phyloP scores from a whole-genome alignment of 2,329 filamentous ascomycete species.

The Diplodia seriata region DNA sequence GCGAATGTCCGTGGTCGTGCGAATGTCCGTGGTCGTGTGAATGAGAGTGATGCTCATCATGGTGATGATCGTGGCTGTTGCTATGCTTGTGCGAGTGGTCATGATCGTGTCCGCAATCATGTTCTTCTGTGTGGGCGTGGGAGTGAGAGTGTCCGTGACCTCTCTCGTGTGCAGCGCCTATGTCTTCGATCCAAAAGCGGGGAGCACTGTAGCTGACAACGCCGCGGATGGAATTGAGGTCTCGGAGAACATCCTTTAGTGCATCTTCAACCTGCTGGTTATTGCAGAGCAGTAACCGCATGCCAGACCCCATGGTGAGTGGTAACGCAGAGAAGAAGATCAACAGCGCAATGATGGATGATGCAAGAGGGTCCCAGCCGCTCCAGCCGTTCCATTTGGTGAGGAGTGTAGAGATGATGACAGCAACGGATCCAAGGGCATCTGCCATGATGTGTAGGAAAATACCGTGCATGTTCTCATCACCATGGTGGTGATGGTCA shows the following conservation, averaged over 20 bases:
- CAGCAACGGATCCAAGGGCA: conserved; percentile 90
- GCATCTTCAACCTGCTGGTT: conserved; percentile 87
- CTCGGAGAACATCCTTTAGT: conserved; percentile 83
- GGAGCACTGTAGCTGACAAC: conserved; percentile 86
- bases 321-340: conserved; percentile 94
- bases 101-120: conserved; percentile 40
- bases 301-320: conserved; percentile 83
- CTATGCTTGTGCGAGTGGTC: conserved; percentile 47
- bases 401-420: conserved; percentile 88
- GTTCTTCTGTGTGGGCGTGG: conserved; percentile 39
- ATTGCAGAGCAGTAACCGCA: conserved; percentile 81
- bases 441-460: conserved; percentile 95
- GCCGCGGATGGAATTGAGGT: conserved; percentile 80
- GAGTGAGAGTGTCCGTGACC: conserved; percentile 42
- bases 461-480: conserved; percentile 98
- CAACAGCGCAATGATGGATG: conserved; percentile 88
- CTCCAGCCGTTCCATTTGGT: conserved; percentile 90
- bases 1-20: conserved; percentile 47
- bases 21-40: conserved; percentile 38
- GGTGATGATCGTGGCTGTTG: conserved; percentile 51
- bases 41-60: conserved; percentile 45
- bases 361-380: conserved; percentile 93
- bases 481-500: conserved; percentile 66
- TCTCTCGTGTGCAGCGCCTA: conserved; percentile 53
- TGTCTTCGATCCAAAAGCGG: conserved; percentile 90